These are phyloP conservation scores for Agaricus subrufescens DNA, from an alignment of 768 basidiomycete species.

Conservation along the genomic window DNA sequence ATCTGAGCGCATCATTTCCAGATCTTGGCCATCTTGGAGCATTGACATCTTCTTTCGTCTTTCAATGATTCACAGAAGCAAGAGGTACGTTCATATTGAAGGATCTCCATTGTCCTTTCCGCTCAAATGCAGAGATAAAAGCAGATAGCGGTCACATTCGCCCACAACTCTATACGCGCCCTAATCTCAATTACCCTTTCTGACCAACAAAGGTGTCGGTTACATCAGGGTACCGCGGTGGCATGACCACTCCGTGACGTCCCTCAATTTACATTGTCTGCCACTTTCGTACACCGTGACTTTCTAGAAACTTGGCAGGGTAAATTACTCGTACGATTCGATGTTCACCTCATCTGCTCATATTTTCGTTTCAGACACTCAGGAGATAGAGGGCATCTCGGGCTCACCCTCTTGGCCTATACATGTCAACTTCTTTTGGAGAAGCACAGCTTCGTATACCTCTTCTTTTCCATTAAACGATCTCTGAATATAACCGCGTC, in stretches of 20 bases:
- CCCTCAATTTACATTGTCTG: background rate
- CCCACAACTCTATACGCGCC: background rate
- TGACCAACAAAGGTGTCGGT: background rate
- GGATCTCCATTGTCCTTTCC: background rate
- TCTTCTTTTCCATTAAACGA: background rate
- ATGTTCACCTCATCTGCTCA: background rate
- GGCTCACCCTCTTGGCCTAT: background rate
- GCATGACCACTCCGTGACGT: background rate
- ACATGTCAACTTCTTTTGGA: background rate
- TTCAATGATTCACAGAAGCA: constrained; percentile 2
- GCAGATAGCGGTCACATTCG: background rate
- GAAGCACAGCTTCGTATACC: background rate
- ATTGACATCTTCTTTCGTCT: background rate
- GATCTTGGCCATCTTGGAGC: constrained; percentile 1
- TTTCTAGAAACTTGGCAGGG: background rate
- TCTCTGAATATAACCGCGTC: too few relatives aligned
- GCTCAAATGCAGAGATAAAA: background rate
- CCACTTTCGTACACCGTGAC: background rate
- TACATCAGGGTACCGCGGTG: background rate
- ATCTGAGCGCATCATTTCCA: constrained; percentile 1
- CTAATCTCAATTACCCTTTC: background rate
- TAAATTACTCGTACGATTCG: background rate
- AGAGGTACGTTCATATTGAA: background rate
- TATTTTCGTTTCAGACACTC: background rate
- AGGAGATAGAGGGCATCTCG: constrained; percentile 1